Percentiles rank a stretch among this genome's conserved stretches.
phyloP scores from a whole-genome alignment of 2,329 filamentous ascomycete genomes.

The Aureobasidium musti region DNA sequence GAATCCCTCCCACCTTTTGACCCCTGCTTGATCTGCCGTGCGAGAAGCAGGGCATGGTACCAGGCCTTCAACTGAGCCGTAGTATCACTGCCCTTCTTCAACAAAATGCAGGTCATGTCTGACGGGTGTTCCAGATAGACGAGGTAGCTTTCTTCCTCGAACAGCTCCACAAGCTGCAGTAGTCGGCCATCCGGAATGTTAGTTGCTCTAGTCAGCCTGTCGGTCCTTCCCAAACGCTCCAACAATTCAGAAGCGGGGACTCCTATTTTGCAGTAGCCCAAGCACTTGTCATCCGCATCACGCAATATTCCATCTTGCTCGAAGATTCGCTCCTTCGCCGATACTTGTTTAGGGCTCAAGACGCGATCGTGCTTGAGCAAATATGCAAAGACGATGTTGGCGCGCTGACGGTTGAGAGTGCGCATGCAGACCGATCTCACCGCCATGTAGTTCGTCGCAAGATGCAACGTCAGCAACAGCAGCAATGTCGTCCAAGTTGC shows the following conservation, averaged over 20 bases:
- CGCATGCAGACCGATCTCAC: conserved; percentile 82
- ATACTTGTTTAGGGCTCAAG: conserved; percentile 63
- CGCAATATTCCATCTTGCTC: conserved; percentile 67
- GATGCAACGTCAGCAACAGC: conserved; percentile 70
- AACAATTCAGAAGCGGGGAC: conserved; percentile 36
- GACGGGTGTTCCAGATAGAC: conserved; percentile 55
- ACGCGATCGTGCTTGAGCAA: conserved; percentile 38
- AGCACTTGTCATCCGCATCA: conserved; percentile 47
- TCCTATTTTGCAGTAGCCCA: conserved; percentile 61
- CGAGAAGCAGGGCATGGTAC: conserved; percentile 60
- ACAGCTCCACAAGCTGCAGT: conserved; percentile 54
- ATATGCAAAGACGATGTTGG: conserved; percentile 71
- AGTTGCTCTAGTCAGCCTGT: conserved; percentile 37
- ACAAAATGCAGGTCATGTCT: conserved; percentile 55
- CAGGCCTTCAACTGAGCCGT: conserved; percentile 61
- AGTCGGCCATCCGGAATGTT: conserved; percentile 38
- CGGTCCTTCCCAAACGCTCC: conserved; percentile 34
- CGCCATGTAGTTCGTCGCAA: conserved; percentile 82
- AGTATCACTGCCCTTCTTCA: conserved; percentile 61
- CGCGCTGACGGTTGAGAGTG: conserved; percentile 81
- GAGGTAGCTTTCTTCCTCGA: conserved; percentile 59
- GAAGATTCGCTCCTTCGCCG: conserved; percentile 60
- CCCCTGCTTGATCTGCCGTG: conserved; percentile 33
- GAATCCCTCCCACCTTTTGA: conserved; percentile 33
- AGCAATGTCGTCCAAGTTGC: conserved; percentile 76